phyloP scores from a whole-genome alignment of 73 alveolate species.

The Breviolum minutum region DNA sequence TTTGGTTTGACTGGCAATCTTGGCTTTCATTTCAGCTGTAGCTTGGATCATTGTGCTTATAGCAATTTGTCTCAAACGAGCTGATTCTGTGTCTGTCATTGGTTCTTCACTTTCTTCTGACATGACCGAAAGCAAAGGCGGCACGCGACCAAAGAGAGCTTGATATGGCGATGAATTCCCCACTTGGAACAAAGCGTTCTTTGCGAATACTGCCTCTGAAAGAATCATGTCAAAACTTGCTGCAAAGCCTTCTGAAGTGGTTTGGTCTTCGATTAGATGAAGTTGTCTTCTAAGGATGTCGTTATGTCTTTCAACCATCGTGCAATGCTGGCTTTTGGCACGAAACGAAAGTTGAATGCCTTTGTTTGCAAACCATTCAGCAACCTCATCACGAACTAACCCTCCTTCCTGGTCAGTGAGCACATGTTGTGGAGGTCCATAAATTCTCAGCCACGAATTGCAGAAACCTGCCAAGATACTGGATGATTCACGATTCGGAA shows the following conservation, averaged over 20 bases:
- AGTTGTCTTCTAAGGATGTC: conserved; percentile 17
- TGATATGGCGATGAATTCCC: conserved; percentile 26
- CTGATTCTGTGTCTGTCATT: not conserved
- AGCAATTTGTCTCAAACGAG: conserved; percentile 29
- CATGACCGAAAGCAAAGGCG: not conserved
- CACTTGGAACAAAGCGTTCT: not conserved
- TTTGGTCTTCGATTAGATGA: conserved; percentile 24
- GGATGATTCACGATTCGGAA: not conserved
- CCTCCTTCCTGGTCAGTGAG: conserved; percentile 71
- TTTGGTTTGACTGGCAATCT: not conserved
- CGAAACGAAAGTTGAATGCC: not conserved
- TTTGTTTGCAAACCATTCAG: not conserved
- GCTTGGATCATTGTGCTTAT: not conserved
- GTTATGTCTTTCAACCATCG: conserved; percentile 22
- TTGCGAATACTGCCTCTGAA: conserved; percentile 29
- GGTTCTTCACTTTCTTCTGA: not conserved
- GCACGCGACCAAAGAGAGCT: conserved; percentile 38
- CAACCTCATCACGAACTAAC: not conserved
- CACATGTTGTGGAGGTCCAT: not conserved
- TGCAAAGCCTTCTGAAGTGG: not conserved
- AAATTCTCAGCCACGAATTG: not conserved
- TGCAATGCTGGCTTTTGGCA: conserved; percentile 25
- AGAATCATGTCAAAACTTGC: not conserved
- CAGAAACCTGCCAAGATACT: not conserved
- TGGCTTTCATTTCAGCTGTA: not conserved